A percentile compares a stretch with the other conserved stretches of the same genome.
phyloP scores from a whole-genome alignment of 768 basidiomycete species.

The Mycena crocata region DNA sequence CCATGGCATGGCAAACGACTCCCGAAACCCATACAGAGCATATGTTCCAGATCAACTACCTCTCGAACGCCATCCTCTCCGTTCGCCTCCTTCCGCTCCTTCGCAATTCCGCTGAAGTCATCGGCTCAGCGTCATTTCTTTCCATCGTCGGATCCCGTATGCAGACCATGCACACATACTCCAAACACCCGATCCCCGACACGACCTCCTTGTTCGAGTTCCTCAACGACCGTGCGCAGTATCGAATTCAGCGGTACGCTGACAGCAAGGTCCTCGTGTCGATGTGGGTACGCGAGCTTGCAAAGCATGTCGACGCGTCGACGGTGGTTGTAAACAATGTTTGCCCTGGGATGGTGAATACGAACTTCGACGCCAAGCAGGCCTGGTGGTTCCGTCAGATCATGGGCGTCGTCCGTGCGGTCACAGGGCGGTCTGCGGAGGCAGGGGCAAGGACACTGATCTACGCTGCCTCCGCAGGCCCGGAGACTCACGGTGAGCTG shows the following conservation, averaged over 20 bases:
- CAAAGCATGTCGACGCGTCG: slow-evolving; percentile 21
- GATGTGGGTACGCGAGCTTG: slow-evolving; percentile 27
- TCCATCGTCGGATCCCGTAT: slow-evolving; percentile 26
- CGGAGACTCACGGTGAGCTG: slow-evolving; percentile 29
- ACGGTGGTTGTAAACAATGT: slow-evolving; percentile 31
- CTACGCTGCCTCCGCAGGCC: slow-evolving; percentile 21
- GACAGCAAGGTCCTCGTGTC: slow-evolving; percentile 32
- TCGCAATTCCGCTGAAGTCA: slow-evolving; percentile 13
- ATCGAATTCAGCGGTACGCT: slow-evolving; percentile 18
- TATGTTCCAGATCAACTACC: slow-evolving; percentile 35
- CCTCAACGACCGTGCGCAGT: slow-evolving; percentile 19
- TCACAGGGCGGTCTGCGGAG: slow-evolving; percentile 19
- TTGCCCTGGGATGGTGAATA: slow-evolving; percentile 35
- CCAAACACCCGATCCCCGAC: slow-evolving; percentile 25
- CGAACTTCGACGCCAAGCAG: slow-evolving; percentile 20
- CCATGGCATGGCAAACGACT: slow-evolving; percentile 18
- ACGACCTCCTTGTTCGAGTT: slow-evolving; percentile 15
- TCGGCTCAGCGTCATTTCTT: slow-evolving; percentile 8
- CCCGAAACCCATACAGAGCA: slow-evolving; percentile 30
- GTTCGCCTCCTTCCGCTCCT: slow-evolving; percentile 36
- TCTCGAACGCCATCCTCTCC: slow-evolving; percentile 33
- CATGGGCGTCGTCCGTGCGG: background rate
- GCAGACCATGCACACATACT: background rate
- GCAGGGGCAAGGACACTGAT: slow-evolving; percentile 25
- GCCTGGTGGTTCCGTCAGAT: background rate